Evolutionary conservation across 345 rosid genomes (phyloP).

Genomic region (Salix purpurea): DNA sequence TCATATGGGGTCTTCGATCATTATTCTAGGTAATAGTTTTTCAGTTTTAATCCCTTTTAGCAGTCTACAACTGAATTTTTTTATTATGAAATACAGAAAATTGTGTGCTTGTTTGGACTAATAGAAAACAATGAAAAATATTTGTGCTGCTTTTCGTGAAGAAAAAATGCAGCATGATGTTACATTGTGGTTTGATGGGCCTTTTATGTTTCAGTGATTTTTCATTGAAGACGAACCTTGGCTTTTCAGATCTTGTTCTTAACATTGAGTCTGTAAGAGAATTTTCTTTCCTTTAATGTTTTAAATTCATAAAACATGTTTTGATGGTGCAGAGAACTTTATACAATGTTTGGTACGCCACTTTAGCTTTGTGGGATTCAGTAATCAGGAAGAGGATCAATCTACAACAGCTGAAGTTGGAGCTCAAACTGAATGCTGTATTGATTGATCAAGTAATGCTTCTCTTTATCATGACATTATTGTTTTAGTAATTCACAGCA

Average conservation of each 20-base stretch:
- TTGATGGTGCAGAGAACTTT: conserved; percentile 58
- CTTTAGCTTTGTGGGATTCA: conserved; percentile 58
- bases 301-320: conserved; percentile 17
- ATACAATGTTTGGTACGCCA: conserved; percentile 63
- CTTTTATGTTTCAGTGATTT: background rate
- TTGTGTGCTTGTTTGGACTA: background rate
- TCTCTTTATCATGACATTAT: conserved; percentile 13
- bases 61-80: background rate
- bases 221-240: background rate
- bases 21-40: background rate
- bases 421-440: conserved; percentile 69
- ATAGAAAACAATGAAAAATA: background rate
- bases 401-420: conserved; percentile 66
- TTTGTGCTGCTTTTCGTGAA: background rate
- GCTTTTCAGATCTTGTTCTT: background rate
- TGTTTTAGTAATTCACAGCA: background rate
- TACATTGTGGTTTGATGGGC: background rate
- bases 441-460: conserved; percentile 62
- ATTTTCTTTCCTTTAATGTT: background rate
- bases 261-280: background rate
- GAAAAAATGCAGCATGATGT: background rate
- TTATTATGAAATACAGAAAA: background rate
- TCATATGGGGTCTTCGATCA: background rate
- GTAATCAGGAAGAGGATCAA: conserved; percentile 59
- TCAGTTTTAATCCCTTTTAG: background rate